Base-by-base conservation (phyloP, 2,329 filamentous ascomycete species). In the Pseudogymnoascus sp. region DNA sequence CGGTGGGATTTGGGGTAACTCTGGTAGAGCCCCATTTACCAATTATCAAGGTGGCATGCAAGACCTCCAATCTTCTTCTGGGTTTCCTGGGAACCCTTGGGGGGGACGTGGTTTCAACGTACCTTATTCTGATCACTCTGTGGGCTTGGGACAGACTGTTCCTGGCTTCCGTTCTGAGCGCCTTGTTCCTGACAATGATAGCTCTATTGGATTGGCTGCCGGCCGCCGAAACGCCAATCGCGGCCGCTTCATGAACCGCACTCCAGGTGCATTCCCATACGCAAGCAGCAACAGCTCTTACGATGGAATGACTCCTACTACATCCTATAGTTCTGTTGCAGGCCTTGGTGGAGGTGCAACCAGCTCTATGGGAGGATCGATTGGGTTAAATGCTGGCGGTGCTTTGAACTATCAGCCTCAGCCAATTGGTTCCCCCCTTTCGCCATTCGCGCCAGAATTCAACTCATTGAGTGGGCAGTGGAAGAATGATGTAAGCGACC, bases 371-470 rank as follows among this genome's bases (percentile, higher is more conserved):
- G 65, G 64, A 28, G 62, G 58, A 36, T 58, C 63, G 28, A 64
- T 69, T 62, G 63, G 63, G 28, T 55, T 66, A 49, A 62, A 60
- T 36, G 30, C 55, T 41, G 16, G 58, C 3, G 33, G 55, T 45
- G 62, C 62, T 41, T 68, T 72, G 66, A 63, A 28, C 45, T 75
- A 74, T 77, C 74, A 83, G 76, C 66, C 74, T 67, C 83, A 83
- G 66, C 78, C 84, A 25, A 79, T 84, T 65, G 83, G 85, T 25
- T 89, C 86, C 16, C 80, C 86, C 6, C 78, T 92, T 42, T 91
- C 89, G 16, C 87, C 89, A 11, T 85, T 89, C 67, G 89, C 88
- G 25, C 86, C 84, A 4, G 89, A 92, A 71, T 92, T 92, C 68
- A 90, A 85, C 11, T 82, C 85, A 3, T 61, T 69, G 33, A 71